A percentile compares a stretch with the other conserved stretches of the same genome.
phyloP scores from a whole-genome alignment of 352 stramenopile species.

The Phytopythium helicoides region DNA sequence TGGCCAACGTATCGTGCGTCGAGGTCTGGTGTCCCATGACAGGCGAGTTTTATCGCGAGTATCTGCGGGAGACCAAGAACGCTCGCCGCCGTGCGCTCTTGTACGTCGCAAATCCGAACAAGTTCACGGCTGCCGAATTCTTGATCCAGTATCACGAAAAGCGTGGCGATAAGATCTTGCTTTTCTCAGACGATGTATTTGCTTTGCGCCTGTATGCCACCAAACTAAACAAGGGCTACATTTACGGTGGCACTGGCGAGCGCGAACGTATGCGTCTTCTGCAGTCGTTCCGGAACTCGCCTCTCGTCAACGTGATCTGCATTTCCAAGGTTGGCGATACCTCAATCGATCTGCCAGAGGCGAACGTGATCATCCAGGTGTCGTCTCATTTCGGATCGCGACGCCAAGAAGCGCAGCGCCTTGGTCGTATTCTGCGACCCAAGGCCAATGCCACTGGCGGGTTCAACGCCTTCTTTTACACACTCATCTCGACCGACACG shows the following conservation, averaged over 20 bases:
- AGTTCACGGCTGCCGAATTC: slow-evolving; percentile 95
- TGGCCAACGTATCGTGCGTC: slow-evolving; percentile 98
- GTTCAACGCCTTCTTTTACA: slow-evolving; percentile 99
- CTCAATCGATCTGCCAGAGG: slow-evolving; percentile 99
- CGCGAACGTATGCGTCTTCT: slow-evolving; percentile 86
- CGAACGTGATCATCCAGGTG: slow-evolving; percentile 99
- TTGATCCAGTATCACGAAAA: slow-evolving; percentile 97
- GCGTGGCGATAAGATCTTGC: slow-evolving; percentile 98
- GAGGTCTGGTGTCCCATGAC: slow-evolving; percentile 99
- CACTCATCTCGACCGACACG: slow-evolving; percentile 98
- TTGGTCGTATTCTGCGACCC: slow-evolving; percentile 98
- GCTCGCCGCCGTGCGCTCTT: slow-evolving; percentile 92
- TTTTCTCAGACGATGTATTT: slow-evolving; percentile 99
- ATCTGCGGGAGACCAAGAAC: slow-evolving; percentile 84
- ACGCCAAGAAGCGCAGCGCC: slow-evolving; percentile 98
- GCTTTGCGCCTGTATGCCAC: slow-evolving; percentile 94
- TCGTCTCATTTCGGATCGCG: slow-evolving; percentile 98
- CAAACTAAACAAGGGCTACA: slow-evolving; percentile 90
- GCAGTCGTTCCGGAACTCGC: slow-evolving; percentile 82
- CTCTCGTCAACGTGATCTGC: slow-evolving; percentile 88
- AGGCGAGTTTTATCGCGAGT: slow-evolving; percentile 95
- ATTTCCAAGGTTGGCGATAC: slow-evolving; percentile 97
- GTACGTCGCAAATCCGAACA: slow-evolving; percentile 99
- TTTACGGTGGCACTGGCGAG: slow-evolving; percentile 97
- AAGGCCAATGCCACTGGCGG: slow-evolving; percentile 95